phyloP scores from a whole-genome alignment of 108 stramenopile species.

The Pseudonitzschia multistriata region DNA sequence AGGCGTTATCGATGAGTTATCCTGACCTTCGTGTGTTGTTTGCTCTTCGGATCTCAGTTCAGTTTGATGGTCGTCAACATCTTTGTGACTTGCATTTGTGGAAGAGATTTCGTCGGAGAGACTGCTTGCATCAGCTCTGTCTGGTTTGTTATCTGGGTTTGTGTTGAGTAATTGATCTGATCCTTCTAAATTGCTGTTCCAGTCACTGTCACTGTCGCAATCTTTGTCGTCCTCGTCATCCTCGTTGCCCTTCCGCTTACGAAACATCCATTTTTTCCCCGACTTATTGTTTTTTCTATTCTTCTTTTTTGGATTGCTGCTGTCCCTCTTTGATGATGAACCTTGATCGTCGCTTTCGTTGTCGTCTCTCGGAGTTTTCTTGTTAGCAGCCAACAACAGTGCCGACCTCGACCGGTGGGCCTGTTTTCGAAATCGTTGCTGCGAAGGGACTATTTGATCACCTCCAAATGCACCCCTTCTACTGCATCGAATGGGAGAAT shows the following conservation, averaged over 20 bases:
- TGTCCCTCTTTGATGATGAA: neutral
- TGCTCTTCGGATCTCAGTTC: too few species aligned
- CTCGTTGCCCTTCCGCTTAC: neutral
- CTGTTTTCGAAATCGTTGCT: too few species aligned
- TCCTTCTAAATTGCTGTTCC: too few species aligned
- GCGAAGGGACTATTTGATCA: neutral
- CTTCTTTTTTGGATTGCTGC: neutral
- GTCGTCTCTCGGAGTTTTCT: neutral
- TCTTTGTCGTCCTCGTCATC: neutral
- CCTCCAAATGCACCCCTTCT: neutral
- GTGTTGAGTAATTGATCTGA: too few species aligned
- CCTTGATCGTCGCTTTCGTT: neutral
- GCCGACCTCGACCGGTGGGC: neutral
- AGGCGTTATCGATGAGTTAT: too few species aligned
- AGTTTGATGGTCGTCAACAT: too few species aligned
- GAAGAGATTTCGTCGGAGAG: too few species aligned
- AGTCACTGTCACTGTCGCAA: too few species aligned
- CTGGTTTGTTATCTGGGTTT: too few species aligned
- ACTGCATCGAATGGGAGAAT: neutral
- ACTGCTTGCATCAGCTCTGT: too few species aligned
- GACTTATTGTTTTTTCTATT: neutral
- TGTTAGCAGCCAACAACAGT: neutral
- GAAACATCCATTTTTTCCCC: neutral
- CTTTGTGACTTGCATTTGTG: too few species aligned
- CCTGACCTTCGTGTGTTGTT: too few species aligned